A percentile compares a stretch with the other conserved stretches of the same genome.
phyloP scores from a whole-genome alignment of 129 eudicot genomes.

The Pittosporum tobira region DNA sequence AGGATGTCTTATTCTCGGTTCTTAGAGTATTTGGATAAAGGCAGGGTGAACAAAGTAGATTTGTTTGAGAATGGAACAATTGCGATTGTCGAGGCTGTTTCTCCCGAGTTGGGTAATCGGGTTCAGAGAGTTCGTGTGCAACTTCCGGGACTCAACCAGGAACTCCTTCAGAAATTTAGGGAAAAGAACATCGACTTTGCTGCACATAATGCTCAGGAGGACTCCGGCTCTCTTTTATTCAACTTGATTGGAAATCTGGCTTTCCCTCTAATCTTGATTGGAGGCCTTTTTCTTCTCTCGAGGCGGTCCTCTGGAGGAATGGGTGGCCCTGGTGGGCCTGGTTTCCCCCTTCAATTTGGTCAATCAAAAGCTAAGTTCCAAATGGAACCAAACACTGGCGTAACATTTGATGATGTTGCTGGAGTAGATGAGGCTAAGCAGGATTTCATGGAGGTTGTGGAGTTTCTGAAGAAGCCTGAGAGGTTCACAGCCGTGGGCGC shows the following conservation, averaged over 20 bases:
- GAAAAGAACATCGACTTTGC: slow-evolving; percentile 97
- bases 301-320: slow-evolving; percentile 87
- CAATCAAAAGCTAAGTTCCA: slow-evolving; percentile 95
- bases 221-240: slow-evolving; percentile 76
- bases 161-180: slow-evolving; percentile 85
- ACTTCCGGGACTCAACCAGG: slow-evolving; percentile 96
- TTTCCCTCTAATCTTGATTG: slow-evolving; percentile 72
- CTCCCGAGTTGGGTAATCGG: slow-evolving; percentile 95
- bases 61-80: slow-evolving; percentile 88
- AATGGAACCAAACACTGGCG: slow-evolving; percentile 98
- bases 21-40: slow-evolving; percentile 89
- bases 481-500: slow-evolving; percentile 95
- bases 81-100: slow-evolving; percentile 91
- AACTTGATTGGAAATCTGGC: slow-evolving; percentile 88
- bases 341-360: slow-evolving; percentile 75
- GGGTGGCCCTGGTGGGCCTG: slow-evolving; percentile 99
- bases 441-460: slow-evolving; percentile 96
- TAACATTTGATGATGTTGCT: slow-evolving; percentile 93
- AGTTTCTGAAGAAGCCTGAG: slow-evolving; percentile 93
- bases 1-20: slow-evolving; percentile 97
- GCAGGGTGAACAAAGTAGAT: slow-evolving; percentile 79
- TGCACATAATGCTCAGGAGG: slow-evolving; percentile 98
- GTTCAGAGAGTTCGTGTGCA: slow-evolving; percentile 95
- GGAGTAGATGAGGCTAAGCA: slow-evolving; percentile 99
- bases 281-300: slow-evolving; percentile 93